Conservation (phyloP, 1,284 basidiomycete species). For the Cutaneotrichosporon dermatis region DNA sequence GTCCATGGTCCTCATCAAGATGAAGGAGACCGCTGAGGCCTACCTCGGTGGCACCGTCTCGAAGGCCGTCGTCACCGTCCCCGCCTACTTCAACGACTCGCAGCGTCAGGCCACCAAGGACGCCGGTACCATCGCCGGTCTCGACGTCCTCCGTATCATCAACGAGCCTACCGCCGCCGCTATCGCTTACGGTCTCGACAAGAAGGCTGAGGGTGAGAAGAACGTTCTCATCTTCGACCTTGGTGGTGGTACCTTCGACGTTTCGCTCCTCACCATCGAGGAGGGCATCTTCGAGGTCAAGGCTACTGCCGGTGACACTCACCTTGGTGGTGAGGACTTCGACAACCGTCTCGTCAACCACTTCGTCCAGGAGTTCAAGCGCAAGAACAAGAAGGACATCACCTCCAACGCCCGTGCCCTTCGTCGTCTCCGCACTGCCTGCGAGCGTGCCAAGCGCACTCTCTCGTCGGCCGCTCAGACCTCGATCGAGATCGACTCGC, state of each 20-base stretch:
- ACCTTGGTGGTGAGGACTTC: constrained; percentile 98
- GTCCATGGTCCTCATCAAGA: constrained; percentile 92
- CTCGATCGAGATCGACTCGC: constrained; percentile 96
- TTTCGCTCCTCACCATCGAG: constrained; percentile 91
- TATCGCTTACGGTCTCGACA: constrained; percentile 93
- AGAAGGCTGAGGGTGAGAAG: constrained; percentile 79
- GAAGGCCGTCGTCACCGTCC: constrained; percentile 96
- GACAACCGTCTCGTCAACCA: constrained; percentile 94
- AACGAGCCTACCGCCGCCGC: constrained; percentile 98
- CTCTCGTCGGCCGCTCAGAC: constrained; percentile 96
- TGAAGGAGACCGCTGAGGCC: constrained; percentile 99
- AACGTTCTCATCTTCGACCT: constrained; percentile 98
- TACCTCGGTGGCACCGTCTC: constrained; percentile 96
- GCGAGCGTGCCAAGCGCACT: constrained; percentile 98
- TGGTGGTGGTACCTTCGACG: constrained; percentile 98
- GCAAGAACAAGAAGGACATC: constrained; percentile 90
- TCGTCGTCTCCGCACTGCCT: constrained; percentile 94
- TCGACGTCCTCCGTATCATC: constrained; percentile 94
- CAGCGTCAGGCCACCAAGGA: constrained; percentile 99
- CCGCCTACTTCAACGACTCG: constrained; percentile 98
- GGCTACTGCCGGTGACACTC: constrained; percentile 96
- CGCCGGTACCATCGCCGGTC: constrained; percentile 92
- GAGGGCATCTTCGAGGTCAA: constrained; percentile 97
- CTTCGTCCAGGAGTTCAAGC: constrained; percentile 94
- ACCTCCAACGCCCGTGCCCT: constrained; percentile 90